These are phyloP conservation scores for Diaporthe caulivora DNA, from an alignment of 2,329 filamentous ascomycete species.

Conservation along the genomic window DNA sequence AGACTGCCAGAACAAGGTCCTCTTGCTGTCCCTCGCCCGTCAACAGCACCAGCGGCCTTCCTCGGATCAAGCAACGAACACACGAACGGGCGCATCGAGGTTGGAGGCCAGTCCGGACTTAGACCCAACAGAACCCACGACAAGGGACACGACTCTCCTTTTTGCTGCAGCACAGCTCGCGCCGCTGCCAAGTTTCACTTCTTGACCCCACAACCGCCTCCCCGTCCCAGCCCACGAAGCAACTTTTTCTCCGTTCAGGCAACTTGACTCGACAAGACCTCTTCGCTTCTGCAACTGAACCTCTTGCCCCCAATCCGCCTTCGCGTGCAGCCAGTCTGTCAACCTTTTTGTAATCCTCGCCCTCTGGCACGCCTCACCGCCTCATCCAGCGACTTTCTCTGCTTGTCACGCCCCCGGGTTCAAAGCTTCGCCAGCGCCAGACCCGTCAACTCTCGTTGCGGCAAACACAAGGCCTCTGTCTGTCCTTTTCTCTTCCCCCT, in stretches of 20 bases:
- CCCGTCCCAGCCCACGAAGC: slow-evolving; percentile 26
- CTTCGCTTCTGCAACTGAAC: slow-evolving; percentile 7
- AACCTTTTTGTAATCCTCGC: slow-evolving; percentile 28
- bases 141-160: slow-evolving; percentile 36
- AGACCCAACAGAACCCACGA: slow-evolving; percentile 23
- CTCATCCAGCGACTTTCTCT: slow-evolving; percentile 29
- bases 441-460: slow-evolving; percentile 21
- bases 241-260: slow-evolving; percentile 35
- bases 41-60: not conserved
- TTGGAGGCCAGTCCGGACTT: slow-evolving; percentile 13
- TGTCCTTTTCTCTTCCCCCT: not conserved
- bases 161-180: slow-evolving; percentile 35
- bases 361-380: slow-evolving; percentile 34
- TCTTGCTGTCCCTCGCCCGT: not conserved
- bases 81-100: slow-evolving; percentile 12
- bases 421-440: slow-evolving; percentile 10
- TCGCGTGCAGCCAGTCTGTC: slow-evolving; percentile 28
- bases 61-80: not conserved
- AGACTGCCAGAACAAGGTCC: not conserved
- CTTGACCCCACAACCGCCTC: slow-evolving; percentile 29
- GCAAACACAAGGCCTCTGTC: not conserved
- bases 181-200: slow-evolving; percentile 40
- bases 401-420: slow-evolving; percentile 17
- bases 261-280: slow-evolving; percentile 26
- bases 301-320: slow-evolving; percentile 22